Evolutionary conservation across 1,139 yeast species (phyloP).

Genomic region (Kazachstania sp.): DNA sequence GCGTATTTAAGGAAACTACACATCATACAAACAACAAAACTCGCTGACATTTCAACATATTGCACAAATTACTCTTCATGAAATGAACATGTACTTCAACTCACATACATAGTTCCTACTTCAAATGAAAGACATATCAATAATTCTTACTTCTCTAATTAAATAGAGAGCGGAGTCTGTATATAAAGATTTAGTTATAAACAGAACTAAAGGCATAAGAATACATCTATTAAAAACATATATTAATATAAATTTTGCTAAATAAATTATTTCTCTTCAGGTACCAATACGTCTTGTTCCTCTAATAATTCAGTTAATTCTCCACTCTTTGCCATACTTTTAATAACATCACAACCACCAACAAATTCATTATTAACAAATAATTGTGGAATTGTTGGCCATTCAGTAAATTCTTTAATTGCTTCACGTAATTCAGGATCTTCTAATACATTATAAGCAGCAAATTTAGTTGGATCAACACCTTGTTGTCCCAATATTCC

Average conservation of each 20-base stretch:
- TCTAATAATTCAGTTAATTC: slow-evolving; percentile 82
- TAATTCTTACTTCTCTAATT: too few species aligned
- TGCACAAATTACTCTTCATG: too few species aligned
- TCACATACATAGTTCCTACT: too few species aligned
- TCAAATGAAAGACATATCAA: too few species aligned
- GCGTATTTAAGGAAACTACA: too few species aligned
- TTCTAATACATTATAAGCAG: slow-evolving; percentile 93
- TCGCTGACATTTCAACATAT: too few species aligned
- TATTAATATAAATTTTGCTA: too few species aligned
- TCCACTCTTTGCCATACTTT: slow-evolving; percentile 88
- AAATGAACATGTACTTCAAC: too few species aligned
- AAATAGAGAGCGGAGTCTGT: slow-evolving; percentile 28
- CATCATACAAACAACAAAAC: too few species aligned
- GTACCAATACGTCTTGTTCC: slow-evolving; percentile 66
- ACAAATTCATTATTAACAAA: slow-evolving; percentile 71
- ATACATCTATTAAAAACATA: slow-evolving; percentile 12
- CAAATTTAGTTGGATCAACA: slow-evolving; percentile 91
- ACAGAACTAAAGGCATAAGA: slow-evolving; percentile 31
- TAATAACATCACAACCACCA: slow-evolving; percentile 95
- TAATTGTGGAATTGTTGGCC: slow-evolving; percentile 56
- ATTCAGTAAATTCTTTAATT: slow-evolving; percentile 86
- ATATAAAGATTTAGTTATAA: slow-evolving; percentile 22
- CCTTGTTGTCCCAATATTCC: slow-evolving; percentile 93
- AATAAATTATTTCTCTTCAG: slow-evolving; percentile 40
- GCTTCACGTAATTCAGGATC: slow-evolving; percentile 89